phyloP scores from a whole-genome alignment of 2,329 filamentous ascomycete genomes.

The Metarhizium humberi region DNA sequence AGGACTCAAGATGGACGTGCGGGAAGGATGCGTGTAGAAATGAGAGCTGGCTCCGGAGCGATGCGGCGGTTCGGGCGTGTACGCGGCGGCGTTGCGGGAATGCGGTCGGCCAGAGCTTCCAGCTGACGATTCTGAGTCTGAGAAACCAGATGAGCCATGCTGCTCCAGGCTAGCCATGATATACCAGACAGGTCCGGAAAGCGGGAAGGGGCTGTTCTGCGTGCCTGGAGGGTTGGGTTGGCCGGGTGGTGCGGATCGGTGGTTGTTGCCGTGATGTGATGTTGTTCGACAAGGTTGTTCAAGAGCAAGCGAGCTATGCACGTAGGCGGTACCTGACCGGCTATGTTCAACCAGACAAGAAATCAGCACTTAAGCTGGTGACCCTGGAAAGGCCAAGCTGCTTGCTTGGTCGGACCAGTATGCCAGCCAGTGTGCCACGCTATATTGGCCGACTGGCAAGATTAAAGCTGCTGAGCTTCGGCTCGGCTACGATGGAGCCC shows the following conservation, averaged over 20 bases:
- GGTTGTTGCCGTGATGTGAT: neutral
- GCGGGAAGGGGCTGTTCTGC: neutral
- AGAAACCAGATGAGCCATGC: constrained; percentile 16
- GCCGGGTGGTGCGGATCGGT: neutral
- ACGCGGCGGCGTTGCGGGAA: constrained; percentile 12
- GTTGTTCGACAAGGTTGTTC: neutral
- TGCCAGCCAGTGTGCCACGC: neutral
- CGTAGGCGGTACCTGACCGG: neutral
- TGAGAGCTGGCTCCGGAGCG: constrained; percentile 34
- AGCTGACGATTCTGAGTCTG: constrained; percentile 15
- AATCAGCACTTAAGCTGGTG: neutral
- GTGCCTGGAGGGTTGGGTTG: constrained; percentile 17
- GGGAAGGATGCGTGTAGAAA: constrained; percentile 21
- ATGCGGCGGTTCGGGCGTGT: constrained; percentile 24
- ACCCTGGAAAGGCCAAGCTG: neutral
- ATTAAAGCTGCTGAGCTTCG: no score
- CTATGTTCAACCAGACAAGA: neutral
- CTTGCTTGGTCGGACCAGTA: neutral
- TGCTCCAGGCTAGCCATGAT: constrained; percentile 13
- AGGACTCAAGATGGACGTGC: constrained; percentile 38
- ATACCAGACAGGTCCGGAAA: neutral
- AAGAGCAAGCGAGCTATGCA: neutral
- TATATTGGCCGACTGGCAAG: no score
- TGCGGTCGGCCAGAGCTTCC: constrained; percentile 8
- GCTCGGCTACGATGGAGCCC: neutral